A percentile compares a stretch with the other conserved stretches of the same genome.
Evolutionary conservation across 345 rosid genomes (phyloP).

Genomic region (Geranium brycei): DNA sequence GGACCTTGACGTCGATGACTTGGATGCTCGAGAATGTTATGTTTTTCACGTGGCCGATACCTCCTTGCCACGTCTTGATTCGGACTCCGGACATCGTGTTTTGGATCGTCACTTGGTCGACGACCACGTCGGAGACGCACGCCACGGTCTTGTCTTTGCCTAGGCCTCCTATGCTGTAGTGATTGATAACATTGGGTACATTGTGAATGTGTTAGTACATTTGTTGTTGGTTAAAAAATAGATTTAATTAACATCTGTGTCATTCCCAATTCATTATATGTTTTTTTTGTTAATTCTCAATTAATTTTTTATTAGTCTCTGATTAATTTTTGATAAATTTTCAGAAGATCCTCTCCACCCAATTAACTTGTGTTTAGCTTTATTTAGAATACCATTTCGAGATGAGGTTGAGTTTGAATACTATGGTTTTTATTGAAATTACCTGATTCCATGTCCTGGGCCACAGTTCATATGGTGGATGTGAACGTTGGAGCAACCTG

Average conservation of each 20-base stretch:
- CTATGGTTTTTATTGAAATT: background rate
- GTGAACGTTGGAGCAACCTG: constrained; percentile 68
- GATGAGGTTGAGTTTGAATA: background rate
- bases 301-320: no score
- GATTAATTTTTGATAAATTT: no score
- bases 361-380: no score
- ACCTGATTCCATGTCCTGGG: constrained; percentile 97
- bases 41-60: constrained; percentile 61
- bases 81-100: constrained; percentile 62
- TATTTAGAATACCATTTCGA: no score
- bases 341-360: no score
- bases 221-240: no score
- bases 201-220: no score
- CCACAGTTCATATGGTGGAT: constrained; percentile 69
- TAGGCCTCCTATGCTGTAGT: constrained; percentile 54
- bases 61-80: constrained; percentile 97
- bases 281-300: no score
- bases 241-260: no score
- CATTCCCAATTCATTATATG: no score
- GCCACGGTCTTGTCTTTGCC: constrained; percentile 65
- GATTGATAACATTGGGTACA: no score
- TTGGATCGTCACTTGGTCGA: constrained; percentile 39
- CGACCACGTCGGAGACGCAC: constrained; percentile 57
- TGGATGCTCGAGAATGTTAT: constrained; percentile 61
- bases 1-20: constrained; percentile 55